Percentiles rank a stretch among this genome's conserved stretches.
phyloP scores from a whole-genome alignment of 768 basidiomycete genomes.

The Mycena latifolia region DNA sequence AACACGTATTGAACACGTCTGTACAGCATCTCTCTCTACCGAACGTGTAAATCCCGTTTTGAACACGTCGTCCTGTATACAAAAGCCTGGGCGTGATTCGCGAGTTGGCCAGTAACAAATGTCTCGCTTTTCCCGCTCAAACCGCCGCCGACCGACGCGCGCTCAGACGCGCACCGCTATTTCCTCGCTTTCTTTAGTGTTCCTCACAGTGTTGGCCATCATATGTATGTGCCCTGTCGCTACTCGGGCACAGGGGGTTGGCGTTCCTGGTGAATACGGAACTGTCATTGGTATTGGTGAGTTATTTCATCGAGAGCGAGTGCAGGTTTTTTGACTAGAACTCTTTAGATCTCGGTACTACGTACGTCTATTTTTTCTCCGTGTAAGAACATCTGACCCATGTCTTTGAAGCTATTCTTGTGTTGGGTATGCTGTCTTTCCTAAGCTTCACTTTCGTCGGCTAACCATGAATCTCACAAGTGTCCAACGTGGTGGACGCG shows the following conservation, averaged over 20 bases:
- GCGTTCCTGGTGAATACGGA: slow-evolving; percentile 77
- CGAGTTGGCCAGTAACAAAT: slow-evolving; percentile 60
- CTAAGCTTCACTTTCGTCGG: not conserved
- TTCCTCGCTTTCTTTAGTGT: slow-evolving; percentile 61
- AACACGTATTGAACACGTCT: slow-evolving; percentile 31
- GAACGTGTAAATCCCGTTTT: slow-evolving; percentile 13
- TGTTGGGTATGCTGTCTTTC: slow-evolving; percentile 46
- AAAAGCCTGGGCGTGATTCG: slow-evolving; percentile 39
- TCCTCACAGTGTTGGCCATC: slow-evolving; percentile 69
- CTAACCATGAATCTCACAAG: slow-evolving; percentile 17
- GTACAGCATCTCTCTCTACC: slow-evolving; percentile 6
- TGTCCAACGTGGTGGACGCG: slow-evolving; percentile 63
- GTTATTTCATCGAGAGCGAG: slow-evolving; percentile 33
- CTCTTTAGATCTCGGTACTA: slow-evolving; percentile 81
- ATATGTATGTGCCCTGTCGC: slow-evolving; percentile 76
- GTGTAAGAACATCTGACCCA: slow-evolving; percentile 22
- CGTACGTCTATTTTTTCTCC: slow-evolving; percentile 51
- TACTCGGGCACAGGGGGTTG: slow-evolving; percentile 61
- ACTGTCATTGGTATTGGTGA: slow-evolving; percentile 86
- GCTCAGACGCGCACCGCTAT: slow-evolving; percentile 66
- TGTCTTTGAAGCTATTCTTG: slow-evolving; percentile 76
- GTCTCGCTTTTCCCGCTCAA: slow-evolving; percentile 40
- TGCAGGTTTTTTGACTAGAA: slow-evolving; percentile 13
- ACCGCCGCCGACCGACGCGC: slow-evolving; percentile 22
- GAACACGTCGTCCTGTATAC: slow-evolving; percentile 22